Percentiles rank a stretch among this genome's conserved stretches.
Evolutionary conservation across 352 stramenopile genomes (phyloP).

Genomic region (Blastocystis hominis): DNA sequence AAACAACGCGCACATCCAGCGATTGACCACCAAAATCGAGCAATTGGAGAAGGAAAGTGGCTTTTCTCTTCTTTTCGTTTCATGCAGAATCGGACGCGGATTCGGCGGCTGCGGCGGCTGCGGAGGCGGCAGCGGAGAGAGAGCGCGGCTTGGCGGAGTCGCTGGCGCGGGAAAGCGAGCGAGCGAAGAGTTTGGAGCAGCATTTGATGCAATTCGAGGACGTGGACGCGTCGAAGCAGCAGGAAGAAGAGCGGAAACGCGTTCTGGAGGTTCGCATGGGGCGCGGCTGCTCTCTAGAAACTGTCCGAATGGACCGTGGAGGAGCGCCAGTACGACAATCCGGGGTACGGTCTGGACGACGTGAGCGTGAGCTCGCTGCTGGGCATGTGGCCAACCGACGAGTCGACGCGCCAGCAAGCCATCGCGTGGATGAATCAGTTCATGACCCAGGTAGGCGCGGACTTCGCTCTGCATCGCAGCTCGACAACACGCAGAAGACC

Average conservation of each 20-base stretch:
- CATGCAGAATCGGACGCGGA: not conserved
- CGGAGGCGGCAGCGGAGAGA: not conserved
- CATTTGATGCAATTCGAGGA: slow-evolving; percentile 7
- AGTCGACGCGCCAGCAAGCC: not conserved
- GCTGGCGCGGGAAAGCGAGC: not conserved
- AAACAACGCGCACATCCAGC: not conserved
- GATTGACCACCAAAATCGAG: not conserved
- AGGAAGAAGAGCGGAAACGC: slow-evolving; percentile 19
- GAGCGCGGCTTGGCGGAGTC: not conserved
- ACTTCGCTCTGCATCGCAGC: not conserved
- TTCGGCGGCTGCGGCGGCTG: not conserved
- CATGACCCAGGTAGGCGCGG: not conserved
- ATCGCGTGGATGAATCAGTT: not conserved
- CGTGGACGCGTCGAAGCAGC: not conserved
- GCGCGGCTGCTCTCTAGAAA: not conserved
- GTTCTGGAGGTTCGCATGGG: not conserved
- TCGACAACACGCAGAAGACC: not conserved
- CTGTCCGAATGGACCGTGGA: not conserved
- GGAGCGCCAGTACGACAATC: slow-evolving; percentile 2
- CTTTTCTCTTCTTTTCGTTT: not conserved
- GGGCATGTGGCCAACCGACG: slow-evolving; percentile 1
- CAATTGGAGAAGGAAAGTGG: not conserved
- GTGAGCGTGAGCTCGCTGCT: not conserved
- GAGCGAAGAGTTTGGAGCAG: not conserved
- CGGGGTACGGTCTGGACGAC: slow-evolving; percentile 16